Percentiles rank a stretch among this genome's conserved stretches.
These are phyloP conservation scores for Phytophthora pluvialis DNA, from an alignment of 352 stramenopile species.

Conservation along the genomic window DNA sequence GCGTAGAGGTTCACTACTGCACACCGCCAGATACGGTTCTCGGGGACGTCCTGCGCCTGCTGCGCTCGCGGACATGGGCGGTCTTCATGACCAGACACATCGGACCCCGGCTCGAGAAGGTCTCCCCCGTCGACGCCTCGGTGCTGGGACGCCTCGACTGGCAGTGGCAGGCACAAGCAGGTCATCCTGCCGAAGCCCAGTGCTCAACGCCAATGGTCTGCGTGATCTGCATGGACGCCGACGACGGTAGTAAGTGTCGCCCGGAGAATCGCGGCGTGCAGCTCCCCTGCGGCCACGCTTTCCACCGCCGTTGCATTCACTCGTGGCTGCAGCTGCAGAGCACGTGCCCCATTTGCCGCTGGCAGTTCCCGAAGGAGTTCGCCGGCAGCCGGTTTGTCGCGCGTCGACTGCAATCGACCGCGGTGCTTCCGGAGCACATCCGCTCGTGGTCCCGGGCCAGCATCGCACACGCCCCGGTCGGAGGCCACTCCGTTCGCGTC, in stretches of 20 bases:
- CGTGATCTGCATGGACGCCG: constrained; percentile 89
- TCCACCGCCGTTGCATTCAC: constrained; percentile 90
- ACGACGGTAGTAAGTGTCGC: constrained; percentile 32
- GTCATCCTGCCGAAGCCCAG: constrained; percentile 5
- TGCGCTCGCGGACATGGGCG: constrained; percentile 60
- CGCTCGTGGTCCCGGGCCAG: constrained; percentile 23
- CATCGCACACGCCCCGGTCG: constrained; percentile 35
- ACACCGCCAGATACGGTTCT: constrained; percentile 50
- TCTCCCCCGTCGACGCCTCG: constrained; percentile 48
- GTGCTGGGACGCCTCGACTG: constrained; percentile 41
- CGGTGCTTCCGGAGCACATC: constrained; percentile 40
- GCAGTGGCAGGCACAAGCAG: constrained; percentile 18
- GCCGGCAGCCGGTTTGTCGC: constrained; percentile 52
- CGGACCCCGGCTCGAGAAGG: constrained; percentile 57
- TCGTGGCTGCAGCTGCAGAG: constrained; percentile 89
- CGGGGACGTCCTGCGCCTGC: constrained; percentile 60
- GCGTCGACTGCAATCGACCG: constrained; percentile 51
- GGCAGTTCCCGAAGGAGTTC: constrained; percentile 78
- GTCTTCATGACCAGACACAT: constrained; percentile 70
- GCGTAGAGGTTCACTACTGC: constrained; percentile 68
- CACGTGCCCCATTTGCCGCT: constrained; percentile 93
- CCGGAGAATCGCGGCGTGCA: constrained; percentile 27
- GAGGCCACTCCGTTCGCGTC: constrained; percentile 46
- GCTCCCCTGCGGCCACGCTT: constrained; percentile 90
- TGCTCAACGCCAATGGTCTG: constrained; percentile 48